A percentile compares a stretch with the other conserved stretches of the same genome.
These are phyloP conservation scores for Aspergillus neotritici DNA, from an alignment of 2,329 filamentous ascomycete genomes.

Conservation along the genomic window DNA sequence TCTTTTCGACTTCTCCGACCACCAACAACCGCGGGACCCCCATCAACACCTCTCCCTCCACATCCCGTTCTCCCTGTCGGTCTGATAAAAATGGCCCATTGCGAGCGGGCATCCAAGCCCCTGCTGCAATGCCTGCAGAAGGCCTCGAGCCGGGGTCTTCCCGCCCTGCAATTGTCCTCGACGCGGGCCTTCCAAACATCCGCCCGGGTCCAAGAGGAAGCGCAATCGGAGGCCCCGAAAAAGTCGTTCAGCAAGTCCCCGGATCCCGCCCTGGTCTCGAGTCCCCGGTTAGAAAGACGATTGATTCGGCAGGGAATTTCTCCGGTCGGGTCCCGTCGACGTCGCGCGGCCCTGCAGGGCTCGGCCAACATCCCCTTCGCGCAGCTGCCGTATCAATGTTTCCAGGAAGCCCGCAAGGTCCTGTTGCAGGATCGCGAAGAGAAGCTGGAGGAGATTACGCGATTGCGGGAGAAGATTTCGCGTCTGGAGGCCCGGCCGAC, in stretches of 20 bases:
- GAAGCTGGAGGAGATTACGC: constrained; percentile 69
- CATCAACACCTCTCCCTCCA: constrained; percentile 12
- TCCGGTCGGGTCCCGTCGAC: constrained; percentile 78
- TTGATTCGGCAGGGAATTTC: constrained; percentile 63
- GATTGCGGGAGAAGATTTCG: constrained; percentile 63
- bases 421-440: constrained; percentile 72
- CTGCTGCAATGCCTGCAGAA: constrained; percentile 39
- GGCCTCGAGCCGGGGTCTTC: constrained; percentile 28
- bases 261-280: constrained; percentile 65
- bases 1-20: constrained; percentile 7
- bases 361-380: constrained; percentile 73
- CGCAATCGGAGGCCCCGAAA: constrained; percentile 36
- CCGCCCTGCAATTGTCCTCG: constrained; percentile 31
- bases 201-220: constrained; percentile 38
- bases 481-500: constrained; percentile 57
- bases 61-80: constrained; percentile 2
- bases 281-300: constrained; percentile 58
- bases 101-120: constrained; percentile 39
- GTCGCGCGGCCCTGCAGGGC: constrained; percentile 65
- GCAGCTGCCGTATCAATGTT: constrained; percentile 92
- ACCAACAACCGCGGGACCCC: constrained; percentile 17
- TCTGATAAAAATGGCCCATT: constrained; percentile 34
- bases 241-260: constrained; percentile 40
- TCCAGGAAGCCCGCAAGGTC: constrained; percentile 88
- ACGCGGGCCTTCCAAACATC: constrained; percentile 48